phyloP scores from a whole-genome alignment of 257 asterid species.

The Cruciata laevipes region DNA sequence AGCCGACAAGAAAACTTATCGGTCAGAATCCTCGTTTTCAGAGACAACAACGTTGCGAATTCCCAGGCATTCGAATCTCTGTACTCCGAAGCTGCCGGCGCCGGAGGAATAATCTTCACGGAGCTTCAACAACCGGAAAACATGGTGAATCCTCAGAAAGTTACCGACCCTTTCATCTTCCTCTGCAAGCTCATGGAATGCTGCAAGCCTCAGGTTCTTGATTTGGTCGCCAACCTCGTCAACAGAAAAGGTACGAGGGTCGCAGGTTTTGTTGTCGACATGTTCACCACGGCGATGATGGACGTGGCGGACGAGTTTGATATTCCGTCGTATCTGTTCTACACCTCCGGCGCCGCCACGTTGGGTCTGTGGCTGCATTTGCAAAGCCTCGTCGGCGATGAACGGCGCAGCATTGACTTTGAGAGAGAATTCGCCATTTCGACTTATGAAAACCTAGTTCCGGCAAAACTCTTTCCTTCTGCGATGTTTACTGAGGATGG shows the following conservation, averaged over 20 bases:
- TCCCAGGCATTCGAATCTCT: constrained; percentile 15
- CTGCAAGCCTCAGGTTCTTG: neutral
- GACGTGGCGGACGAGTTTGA: constrained; percentile 38
- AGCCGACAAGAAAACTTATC: constrained; percentile 32
- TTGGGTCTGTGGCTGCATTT: constrained; percentile 25
- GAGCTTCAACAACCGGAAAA: constrained; percentile 5
- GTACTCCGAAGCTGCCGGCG: neutral
- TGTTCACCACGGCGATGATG: constrained; percentile 44
- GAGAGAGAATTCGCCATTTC: constrained; percentile 12
- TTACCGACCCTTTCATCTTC: neutral
- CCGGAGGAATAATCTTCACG: constrained; percentile 18
- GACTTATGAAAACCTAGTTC: constrained; percentile 20
- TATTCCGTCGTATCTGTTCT: constrained; percentile 42
- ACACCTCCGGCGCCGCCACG: constrained; percentile 32
- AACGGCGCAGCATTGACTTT: constrained; percentile 6
- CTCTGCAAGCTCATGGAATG: neutral
- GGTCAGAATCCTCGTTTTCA: constrained; percentile 34
- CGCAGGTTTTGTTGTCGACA: constrained; percentile 37
- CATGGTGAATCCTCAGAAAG: constrained; percentile 1
- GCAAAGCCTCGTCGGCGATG: constrained; percentile 17
- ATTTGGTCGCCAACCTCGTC: constrained; percentile 20
- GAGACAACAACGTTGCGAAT: constrained; percentile 25
- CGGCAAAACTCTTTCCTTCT: constrained; percentile 30
- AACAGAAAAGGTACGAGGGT: neutral
- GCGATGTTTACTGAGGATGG: neutral